Base-by-base conservation (phyloP, 139 green algal species). In the Closterium sp. region DNA sequence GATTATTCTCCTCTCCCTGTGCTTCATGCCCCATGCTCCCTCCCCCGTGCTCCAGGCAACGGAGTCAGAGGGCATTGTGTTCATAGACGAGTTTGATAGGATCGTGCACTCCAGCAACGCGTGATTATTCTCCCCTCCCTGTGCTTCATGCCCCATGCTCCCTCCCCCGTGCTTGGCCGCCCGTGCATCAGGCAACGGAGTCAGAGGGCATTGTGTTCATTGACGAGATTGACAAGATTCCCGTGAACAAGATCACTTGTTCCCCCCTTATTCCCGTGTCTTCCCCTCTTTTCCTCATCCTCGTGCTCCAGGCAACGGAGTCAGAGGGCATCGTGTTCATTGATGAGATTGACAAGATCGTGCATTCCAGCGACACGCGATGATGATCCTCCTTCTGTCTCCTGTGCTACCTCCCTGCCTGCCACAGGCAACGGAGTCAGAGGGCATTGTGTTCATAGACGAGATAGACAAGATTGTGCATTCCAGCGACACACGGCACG, bases 321-420 rank as follows among this genome's bases (percentile, higher is more conserved):
- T 88, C 89, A 17, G 95, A 96, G 38, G 95, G 97, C 87, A 99
- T 99, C 89, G 97, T 99, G n/a, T 99, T 99, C 95, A 98, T 99
- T 29, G 98, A 99, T 89, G 98, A 99, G 95, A 99, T 99, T 70
- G 97, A 99, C 94, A 99, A 99, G 96, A 99, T 99, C 87, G 97
- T 99, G 32, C 62, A 79, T 24, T 24, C 38, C 38, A 50, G 38
- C 7, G 38, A 98, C 70, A 31, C 92, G n/a, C 85, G 96, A 70
- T 9, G 7, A 50, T 50, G 38, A 50, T 50, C 13, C 62, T 24
- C 62, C 62, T 27, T 27, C n/a, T n/a, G n/a, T n/a, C 62, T 13
- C 19, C 19, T 5, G 19, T 70, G 50, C 17, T 70, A 3, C 11
- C 19, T 79, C 62, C 62, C 17, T 79, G 17, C 62, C 62, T 24